These are phyloP conservation scores for Parachaetomium inaequale DNA, from an alignment of 495 filamentous ascomycete species.

Conservation along the genomic window DNA sequence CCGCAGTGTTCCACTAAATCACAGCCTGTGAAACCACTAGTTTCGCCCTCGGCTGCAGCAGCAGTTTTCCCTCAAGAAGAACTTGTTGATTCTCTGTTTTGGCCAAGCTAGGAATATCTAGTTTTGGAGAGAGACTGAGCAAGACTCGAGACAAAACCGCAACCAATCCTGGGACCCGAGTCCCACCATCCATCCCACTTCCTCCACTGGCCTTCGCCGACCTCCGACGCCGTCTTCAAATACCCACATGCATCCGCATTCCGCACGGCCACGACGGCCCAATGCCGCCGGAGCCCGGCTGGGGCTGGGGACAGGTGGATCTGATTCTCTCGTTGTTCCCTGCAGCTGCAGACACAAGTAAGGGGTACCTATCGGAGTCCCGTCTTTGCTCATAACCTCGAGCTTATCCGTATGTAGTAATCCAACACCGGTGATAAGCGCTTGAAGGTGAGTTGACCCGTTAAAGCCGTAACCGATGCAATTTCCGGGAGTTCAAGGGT, in stretches of 20 bases:
- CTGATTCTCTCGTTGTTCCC: neutral
- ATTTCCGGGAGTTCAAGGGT: no score
- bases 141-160: neutral
- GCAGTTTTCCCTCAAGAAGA: neutral
- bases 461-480: neutral
- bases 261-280: neutral
- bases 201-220: constrained; percentile 1
- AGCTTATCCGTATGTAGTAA: no score
- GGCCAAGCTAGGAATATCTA: no score
- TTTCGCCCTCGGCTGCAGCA: neutral
- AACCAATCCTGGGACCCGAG: constrained; percentile 1
- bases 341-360: no score
- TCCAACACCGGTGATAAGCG: constrained; percentile 2
- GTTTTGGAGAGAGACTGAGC: no score
- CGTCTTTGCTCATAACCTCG: no score
- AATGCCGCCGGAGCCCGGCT: neutral
- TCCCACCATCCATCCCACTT: constrained; percentile 6
- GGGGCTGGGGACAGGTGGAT: neutral
- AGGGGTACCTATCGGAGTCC: no score
- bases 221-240: neutral
- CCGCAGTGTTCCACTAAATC: neutral
- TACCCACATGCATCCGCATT: neutral
- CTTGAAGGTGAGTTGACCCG: neutral
- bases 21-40: neutral
- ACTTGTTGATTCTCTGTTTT: neutral